Conservation (phyloP, 2,329 filamentous ascomycete species). For the Pseudogymnoascus sp. region DNA sequence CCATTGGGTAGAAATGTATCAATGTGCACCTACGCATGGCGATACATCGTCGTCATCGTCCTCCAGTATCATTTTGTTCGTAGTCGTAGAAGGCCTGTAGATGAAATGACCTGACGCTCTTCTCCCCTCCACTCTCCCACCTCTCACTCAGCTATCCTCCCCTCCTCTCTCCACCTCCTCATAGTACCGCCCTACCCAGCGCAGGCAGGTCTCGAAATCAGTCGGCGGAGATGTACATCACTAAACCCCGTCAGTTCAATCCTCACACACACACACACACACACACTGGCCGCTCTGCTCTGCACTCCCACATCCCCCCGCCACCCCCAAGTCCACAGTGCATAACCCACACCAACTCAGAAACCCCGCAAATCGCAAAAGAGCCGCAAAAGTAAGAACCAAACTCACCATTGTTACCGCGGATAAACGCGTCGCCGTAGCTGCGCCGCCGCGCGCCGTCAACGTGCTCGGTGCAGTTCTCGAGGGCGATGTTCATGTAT, state of each 20-base stretch:
- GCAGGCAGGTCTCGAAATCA: neutral
- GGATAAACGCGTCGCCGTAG: constrained; percentile 91
- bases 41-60: no score
- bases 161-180: no score
- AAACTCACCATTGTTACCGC: constrained; percentile 81
- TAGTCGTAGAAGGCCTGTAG: no score
- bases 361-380: constrained; percentile 2
- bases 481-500: constrained; percentile 98
- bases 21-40: no score
- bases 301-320: neutral
- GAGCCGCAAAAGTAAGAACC: neutral
- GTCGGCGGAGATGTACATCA: constrained; percentile 16
- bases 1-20: no score
- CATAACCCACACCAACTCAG: neutral
- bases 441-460: constrained; percentile 72
- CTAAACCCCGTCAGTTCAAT: constrained; percentile 5
- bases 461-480: constrained; percentile 88
- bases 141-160: no score
- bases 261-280: neutral
- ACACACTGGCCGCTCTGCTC: no score
- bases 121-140: no score
- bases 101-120: no score
- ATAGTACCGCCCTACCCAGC: no score
- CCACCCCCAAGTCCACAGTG: neutral
- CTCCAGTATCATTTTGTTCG: no score